Conservation (phyloP, 1,139 yeast genomes). For the Scheffersomyces insectosa region DNA sequence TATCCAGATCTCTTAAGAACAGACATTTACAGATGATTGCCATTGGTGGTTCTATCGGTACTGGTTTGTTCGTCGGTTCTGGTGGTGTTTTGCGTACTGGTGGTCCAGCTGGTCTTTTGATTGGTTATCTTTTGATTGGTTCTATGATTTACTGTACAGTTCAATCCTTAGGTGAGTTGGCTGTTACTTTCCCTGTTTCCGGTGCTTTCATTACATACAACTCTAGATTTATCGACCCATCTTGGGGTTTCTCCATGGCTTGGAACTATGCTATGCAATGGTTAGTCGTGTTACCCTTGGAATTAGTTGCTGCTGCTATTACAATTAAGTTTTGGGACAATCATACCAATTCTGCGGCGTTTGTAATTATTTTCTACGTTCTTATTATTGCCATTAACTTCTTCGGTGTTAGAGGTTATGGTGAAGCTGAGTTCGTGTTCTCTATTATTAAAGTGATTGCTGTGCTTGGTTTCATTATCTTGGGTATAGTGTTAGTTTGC, state of each 20-base stretch:
- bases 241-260: conserved; percentile 78
- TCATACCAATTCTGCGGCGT: conserved; percentile 36
- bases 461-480: conserved; percentile 40
- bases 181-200: conserved; percentile 74
- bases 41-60: conserved; percentile 86
- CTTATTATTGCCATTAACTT: conserved; percentile 35
- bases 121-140: conserved; percentile 69
- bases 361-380: conserved; percentile 40
- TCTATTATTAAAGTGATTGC: conserved; percentile 38
- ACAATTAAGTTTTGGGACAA: conserved; percentile 38
- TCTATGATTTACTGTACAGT: conserved; percentile 72
- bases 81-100: conserved; percentile 68
- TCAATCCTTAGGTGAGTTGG: conserved; percentile 85
- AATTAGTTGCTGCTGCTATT: conserved; percentile 60
- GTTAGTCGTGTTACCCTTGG: conserved; percentile 75
- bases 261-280: conserved; percentile 84
- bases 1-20: conserved; percentile 59
- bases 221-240: conserved; percentile 66
- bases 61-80: conserved; percentile 75
- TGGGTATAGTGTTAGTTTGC: conserved; percentile 39
- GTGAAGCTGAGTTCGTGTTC: conserved; percentile 45
- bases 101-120: conserved; percentile 77
- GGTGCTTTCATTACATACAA: conserved; percentile 80
- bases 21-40: conserved; percentile 83
- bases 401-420: conserved; percentile 45